These are phyloP conservation scores for Globisporangium carolinianum DNA, from an alignment of 352 stramenopile genomes.

Conservation along the genomic window DNA sequence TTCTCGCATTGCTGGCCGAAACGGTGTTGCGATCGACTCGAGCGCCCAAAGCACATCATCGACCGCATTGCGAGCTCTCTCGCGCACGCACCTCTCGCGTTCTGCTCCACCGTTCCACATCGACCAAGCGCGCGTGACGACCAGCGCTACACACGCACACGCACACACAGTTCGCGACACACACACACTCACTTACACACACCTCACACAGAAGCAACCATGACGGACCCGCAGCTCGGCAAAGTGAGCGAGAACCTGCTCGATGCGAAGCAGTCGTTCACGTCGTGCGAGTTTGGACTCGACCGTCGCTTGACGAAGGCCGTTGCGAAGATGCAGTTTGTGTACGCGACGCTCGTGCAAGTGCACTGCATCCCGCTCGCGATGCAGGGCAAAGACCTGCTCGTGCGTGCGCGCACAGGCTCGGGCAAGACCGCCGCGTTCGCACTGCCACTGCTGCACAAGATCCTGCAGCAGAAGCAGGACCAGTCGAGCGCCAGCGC, in stretches of 20 bases:
- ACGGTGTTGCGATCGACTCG: too few relatives aligned
- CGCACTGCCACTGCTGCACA: conserved; percentile 89
- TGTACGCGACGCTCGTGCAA: conserved; percentile 93
- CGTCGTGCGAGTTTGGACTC: conserved; percentile 82
- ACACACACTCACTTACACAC: conserved; percentile 1
- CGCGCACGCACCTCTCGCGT: too few relatives aligned
- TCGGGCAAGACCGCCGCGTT: conserved; percentile 94
- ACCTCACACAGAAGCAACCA: conserved; percentile 6
- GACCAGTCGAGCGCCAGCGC: conserved; percentile 27
- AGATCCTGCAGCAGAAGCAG: conserved; percentile 84
- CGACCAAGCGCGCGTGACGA: too few relatives aligned
- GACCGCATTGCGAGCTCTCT: too few relatives aligned
- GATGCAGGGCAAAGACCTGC: conserved; percentile 90
- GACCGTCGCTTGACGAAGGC: conserved; percentile 91
- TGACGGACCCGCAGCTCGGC: conserved; percentile 18
- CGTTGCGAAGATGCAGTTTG: conserved; percentile 89
- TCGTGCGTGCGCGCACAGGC: conserved; percentile 89
- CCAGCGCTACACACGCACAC: too few relatives aligned
- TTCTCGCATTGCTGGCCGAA: too few relatives aligned
- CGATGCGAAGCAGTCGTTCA: conserved; percentile 75
- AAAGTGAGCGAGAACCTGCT: conserved; percentile 69
- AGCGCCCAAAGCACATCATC: too few relatives aligned
- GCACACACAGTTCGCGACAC: not conserved
- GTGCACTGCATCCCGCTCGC: conserved; percentile 91
- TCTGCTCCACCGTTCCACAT: too few relatives aligned